Evolutionary conservation across 306 rosid genomes (phyloP), one percentile per base, ranked within the genome.

Genomic region (Rosa persica): DNA sequence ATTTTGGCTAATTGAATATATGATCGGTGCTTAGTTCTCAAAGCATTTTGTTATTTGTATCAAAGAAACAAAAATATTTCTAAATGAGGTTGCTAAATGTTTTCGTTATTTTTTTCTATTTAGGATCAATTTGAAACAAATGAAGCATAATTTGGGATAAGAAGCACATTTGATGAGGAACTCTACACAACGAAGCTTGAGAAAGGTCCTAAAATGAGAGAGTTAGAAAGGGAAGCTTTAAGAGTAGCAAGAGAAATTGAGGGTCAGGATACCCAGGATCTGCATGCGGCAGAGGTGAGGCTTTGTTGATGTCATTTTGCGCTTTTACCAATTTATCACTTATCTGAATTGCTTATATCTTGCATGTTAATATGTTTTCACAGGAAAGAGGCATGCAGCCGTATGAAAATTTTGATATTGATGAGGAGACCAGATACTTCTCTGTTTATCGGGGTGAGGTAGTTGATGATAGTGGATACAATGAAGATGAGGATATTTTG

Each of bases 121-220:
- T 57, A 91, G 98, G 89, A 95, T 89, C 98, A 95, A 78, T 95
- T 95, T 88, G 95, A 91, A 84, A 87, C 93, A 43, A 95, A 95
- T 77, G 87, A 88, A 87, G 78, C 87, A 40, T 83, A 92, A 77
- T 95, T 95, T 83, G 98, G 98, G 57, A 97, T 92, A 43, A 92
- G 85, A 87, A 95, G 97, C 85, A 89, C 97, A 27, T 95, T 92
- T 85, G 77, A 93, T 72, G 98, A 91, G 88, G 98, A 92, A 25
- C 76, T 95, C 54, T 95, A 95, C 80, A 95, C 98, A 48, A 95
- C 97, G 39, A 95, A 91, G 81, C 96, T 95, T 74, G 96, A 88
- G 74, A 91, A 83, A 83, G 98, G 98, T 55, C 96, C 98, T 74
- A 88, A 42, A 80, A 86, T 65, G 80, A 90, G 91, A 85, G 95